Base-by-base conservation (phyloP, 2,329 filamentous ascomycete genomes). In the Knufia petricola region DNA sequence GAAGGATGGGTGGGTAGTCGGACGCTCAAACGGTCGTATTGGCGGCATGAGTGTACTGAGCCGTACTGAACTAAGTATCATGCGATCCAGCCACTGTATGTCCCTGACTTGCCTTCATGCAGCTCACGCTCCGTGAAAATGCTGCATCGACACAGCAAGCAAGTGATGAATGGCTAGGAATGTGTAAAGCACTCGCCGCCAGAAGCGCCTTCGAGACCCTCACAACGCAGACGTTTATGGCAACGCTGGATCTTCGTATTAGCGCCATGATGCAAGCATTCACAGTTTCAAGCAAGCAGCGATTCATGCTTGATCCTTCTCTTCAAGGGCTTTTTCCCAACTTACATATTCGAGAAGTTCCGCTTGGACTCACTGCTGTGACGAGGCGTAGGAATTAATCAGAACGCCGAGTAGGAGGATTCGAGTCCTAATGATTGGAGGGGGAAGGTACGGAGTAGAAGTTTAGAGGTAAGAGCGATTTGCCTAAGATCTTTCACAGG, bases 1-100 rank as follows among this genome's bases (percentile, higher is more conserved):
- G 54, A 59, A 59, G 17, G 57, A 59, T 24, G 52, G 51, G 36
- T 47, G 52, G 38, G 46, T 37, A 30, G 44, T 53, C 50, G 51
- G 49, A 36, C 53, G 46, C 21, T 52, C 50, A 52, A 51, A 53
- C 28, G 47, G 51, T 36, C 50, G 52, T 59, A 52, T 53, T 51
- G 51, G 49, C 54, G 56, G 57, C 57, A 59, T 59, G 50, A 56
- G 55, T 37, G 44, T 39, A 3, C 20, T 30, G 20, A 17, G 8
- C 10, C 15, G 17, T 31, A 34, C n/a, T 23, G 10, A 7, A 47
- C 17, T 17, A 15, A 24, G 21, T 34, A 15, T 21, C 8, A 34
- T 46, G 7, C 42, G 37, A 21, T 21, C 42, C 15, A 36, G 7
- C 13, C 17, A 15, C 9, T 24, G 10, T 8, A 48, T 46, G n/a